These are phyloP conservation scores for Diospyros kaki DNA, from an alignment of 148 eudicot genomes.

Conservation along the genomic window DNA sequence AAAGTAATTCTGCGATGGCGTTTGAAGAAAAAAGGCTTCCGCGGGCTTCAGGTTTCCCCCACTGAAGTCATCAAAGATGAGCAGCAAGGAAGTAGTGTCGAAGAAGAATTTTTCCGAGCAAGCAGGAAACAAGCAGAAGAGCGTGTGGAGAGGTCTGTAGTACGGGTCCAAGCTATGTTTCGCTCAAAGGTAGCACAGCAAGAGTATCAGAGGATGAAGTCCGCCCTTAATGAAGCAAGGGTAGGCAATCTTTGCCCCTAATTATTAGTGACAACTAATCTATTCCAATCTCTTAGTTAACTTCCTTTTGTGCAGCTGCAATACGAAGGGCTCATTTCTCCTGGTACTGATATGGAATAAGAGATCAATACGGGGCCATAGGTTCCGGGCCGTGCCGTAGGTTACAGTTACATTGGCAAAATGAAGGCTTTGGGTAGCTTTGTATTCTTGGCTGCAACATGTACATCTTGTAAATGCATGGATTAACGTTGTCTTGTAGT, in stretches of 20 bases:
- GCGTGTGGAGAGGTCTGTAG: too few relatives aligned
- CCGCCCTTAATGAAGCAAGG: conserved; percentile 25
- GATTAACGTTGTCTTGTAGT: neutral
- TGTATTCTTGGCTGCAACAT: neutral
- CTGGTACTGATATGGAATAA: conserved; percentile 31
- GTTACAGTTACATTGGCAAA: too few relatives aligned
- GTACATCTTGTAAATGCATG: neutral
- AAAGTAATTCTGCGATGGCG: too few relatives aligned
- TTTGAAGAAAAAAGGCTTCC: too few relatives aligned
- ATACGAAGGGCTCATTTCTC: conserved; percentile 42
- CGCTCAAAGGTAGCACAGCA: too few relatives aligned
- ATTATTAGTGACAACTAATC: neutral
- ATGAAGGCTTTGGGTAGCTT: neutral
- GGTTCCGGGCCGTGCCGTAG: neutral
- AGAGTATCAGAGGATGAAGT: too few relatives aligned
- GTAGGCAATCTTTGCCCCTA: conserved; percentile 21
- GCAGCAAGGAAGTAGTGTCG: too few relatives aligned
- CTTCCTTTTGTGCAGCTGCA: conserved; percentile 50
- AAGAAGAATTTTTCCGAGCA: too few relatives aligned
- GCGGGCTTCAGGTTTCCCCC: too few relatives aligned
- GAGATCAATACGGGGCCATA: neutral
- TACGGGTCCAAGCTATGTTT: too few relatives aligned
- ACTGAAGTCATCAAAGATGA: too few relatives aligned
- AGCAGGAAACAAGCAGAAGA: too few relatives aligned
- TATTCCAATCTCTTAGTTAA: neutral